phyloP scores from a whole-genome alignment of 2,329 filamentous ascomycete species.

The Biscogniauxia marginata region DNA sequence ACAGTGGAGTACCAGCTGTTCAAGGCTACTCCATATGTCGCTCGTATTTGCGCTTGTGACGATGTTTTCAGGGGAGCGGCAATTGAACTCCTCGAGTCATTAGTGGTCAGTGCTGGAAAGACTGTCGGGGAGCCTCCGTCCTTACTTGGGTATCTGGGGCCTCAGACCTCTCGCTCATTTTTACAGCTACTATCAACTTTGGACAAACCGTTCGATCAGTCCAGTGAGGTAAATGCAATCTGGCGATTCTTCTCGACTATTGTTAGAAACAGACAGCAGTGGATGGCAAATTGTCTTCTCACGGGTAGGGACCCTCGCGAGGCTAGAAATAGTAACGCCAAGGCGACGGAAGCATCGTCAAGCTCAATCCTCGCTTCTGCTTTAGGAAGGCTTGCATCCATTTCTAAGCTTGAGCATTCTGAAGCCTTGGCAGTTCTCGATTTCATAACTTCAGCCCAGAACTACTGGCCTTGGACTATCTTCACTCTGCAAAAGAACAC shows the following conservation, averaged over 20 bases:
- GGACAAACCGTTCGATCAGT: conserved; percentile 70
- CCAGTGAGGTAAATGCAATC: conserved; percentile 63
- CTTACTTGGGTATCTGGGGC: conserved; percentile 83
- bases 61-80: conserved; percentile 65
- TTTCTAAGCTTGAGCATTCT: conserved; percentile 62
- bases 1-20: conserved; percentile 77
- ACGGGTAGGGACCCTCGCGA: conserved; percentile 84
- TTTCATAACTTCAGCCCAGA: conserved; percentile 85
- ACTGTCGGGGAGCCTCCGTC: conserved; percentile 79
- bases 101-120: conserved; percentile 69
- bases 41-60: conserved; percentile 71
- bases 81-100: conserved; percentile 67
- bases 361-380: conserved; percentile 73
- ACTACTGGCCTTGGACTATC: conserved; percentile 95
- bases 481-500: conserved; percentile 73
- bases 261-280: conserved; percentile 87
- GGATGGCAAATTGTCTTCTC: conserved; percentile 90
- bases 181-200: conserved; percentile 74
- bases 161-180: conserved; percentile 80
- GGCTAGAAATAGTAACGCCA: conserved; percentile 58
- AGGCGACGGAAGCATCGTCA: conserved; percentile 47
- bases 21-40: conserved; percentile 73
- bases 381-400: conserved; percentile 65
- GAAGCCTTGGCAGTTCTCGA: conserved; percentile 76
- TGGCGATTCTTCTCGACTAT: conserved; percentile 88